These are phyloP conservation scores for Zygoascus tannicola DNA, from an alignment of 805 yeast genomes.

Conservation along the genomic window DNA sequence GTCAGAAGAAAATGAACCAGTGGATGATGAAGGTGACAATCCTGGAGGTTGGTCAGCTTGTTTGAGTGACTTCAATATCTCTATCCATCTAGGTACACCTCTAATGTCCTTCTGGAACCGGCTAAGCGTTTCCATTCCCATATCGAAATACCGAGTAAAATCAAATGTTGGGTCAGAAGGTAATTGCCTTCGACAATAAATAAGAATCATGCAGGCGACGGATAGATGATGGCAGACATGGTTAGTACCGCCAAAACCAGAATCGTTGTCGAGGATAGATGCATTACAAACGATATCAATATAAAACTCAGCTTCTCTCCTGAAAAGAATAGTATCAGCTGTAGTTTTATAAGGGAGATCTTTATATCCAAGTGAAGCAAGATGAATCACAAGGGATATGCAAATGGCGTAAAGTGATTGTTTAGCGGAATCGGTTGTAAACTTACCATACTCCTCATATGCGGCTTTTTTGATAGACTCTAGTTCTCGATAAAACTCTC, in stretches of 20 bases:
- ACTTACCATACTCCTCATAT: background rate
- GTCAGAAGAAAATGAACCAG: background rate
- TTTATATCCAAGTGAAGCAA: background rate
- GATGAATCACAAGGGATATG: background rate
- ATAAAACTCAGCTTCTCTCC: background rate
- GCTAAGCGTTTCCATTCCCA: background rate
- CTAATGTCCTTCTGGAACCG: background rate
- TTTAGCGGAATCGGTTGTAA: background rate
- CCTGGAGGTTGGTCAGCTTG: background rate
- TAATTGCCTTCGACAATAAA: background rate
- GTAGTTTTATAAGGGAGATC: background rate
- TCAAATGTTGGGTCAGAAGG: background rate
- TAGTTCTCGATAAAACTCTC: background rate
- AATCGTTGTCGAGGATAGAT: background rate
- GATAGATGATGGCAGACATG: background rate
- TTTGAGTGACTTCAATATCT: background rate
- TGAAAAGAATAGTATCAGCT: background rate
- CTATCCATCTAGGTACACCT: constrained; percentile 1
- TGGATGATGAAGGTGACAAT: background rate
- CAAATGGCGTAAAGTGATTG: background rate
- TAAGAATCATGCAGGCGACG: background rate
- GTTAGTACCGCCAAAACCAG: background rate
- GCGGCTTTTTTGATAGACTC: background rate
- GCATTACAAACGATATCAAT: background rate
- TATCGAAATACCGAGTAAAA: background rate